Evolutionary conservation across 208 protist species (phyloP).

Genomic region (Leishmania aethiopica): DNA sequence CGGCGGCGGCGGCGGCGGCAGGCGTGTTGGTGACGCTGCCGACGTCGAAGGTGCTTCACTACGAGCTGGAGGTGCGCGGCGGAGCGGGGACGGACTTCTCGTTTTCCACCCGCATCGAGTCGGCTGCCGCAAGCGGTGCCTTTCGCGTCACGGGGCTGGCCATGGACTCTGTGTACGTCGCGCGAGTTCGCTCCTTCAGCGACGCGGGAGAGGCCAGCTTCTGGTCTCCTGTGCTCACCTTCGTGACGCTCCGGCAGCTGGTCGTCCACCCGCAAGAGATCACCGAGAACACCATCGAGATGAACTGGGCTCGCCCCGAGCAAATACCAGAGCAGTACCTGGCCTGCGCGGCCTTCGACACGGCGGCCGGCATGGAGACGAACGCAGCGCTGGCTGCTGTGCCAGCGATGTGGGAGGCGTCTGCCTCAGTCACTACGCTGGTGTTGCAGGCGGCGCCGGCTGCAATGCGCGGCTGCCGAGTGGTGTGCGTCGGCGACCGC

Average conservation of each 20-base stretch:
- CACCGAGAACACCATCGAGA: constrained; percentile 68
- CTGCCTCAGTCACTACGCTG: neutral
- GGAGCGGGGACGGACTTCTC: constrained; percentile 28
- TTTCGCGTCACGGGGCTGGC: constrained; percentile 59
- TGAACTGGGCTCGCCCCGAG: constrained; percentile 74
- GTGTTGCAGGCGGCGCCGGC: neutral
- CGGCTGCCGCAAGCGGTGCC: neutral
- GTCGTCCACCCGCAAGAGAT: constrained; percentile 63
- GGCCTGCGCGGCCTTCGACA: constrained; percentile 1
- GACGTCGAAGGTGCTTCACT: constrained; percentile 41
- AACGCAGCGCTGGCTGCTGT: neutral
- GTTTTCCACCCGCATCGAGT: constrained; percentile 31
- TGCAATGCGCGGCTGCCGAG: neutral
- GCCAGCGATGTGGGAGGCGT: neutral
- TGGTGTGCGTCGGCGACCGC: constrained; percentile 24
- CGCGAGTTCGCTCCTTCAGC: constrained; percentile 68
- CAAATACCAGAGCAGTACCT: constrained; percentile 51
- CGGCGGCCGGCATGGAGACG: neutral
- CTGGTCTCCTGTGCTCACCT: constrained; percentile 66
- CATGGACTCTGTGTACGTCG: constrained; percentile 65
- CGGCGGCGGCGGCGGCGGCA: neutral
- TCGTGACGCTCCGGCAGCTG: constrained; percentile 69
- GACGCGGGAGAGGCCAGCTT: constrained; percentile 49
- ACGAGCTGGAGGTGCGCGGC: constrained; percentile 66
- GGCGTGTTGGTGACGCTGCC: constrained; percentile 30